These are phyloP conservation scores for Fraxinus latifolia DNA, from an alignment of 305 asterid genomes.

Conservation along the genomic window DNA sequence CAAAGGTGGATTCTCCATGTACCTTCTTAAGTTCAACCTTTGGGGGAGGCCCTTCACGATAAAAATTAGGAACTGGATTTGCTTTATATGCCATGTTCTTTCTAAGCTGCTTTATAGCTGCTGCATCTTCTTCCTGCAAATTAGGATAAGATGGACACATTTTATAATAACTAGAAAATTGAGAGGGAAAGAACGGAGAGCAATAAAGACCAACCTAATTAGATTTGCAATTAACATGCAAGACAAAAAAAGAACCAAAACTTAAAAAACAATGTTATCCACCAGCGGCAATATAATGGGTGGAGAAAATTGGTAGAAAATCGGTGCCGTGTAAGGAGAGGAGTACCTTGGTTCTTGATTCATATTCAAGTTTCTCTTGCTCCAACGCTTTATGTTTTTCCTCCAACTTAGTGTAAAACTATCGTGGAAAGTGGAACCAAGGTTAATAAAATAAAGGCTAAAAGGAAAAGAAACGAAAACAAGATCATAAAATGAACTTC, in stretches of 20 bases:
- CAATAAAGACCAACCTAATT: not conserved
- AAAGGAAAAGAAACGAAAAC: not conserved
- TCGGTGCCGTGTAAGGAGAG: not conserved
- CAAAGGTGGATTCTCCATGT: not conserved
- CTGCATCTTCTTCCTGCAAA: slow-evolving; percentile 75
- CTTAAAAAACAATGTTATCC: not conserved
- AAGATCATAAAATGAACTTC: not conserved
- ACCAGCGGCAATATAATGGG: not conserved
- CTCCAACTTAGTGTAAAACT: slow-evolving; percentile 80
- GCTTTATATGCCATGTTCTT: slow-evolving; percentile 79
- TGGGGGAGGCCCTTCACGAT: slow-evolving; percentile 86
- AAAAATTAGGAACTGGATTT: slow-evolving; percentile 84
- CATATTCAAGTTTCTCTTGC: slow-evolving; percentile 68
- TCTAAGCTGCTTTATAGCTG: slow-evolving; percentile 70
- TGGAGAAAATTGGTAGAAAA: not conserved
- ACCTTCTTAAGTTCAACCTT: slow-evolving; percentile 86
- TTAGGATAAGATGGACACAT: slow-evolving; percentile 11
- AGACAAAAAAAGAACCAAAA: not conserved
- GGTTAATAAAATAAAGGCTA: not conserved
- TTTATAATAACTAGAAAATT: not conserved
- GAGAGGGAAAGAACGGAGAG: not conserved
- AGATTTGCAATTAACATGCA: not conserved
- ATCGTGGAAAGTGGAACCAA: not conserved
- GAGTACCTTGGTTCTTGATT: slow-evolving; percentile 68
- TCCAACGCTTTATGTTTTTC: slow-evolving; percentile 89